Evolutionary conservation across 331 rosid species (phyloP).

Genomic region (Saraca asoca): DNA sequence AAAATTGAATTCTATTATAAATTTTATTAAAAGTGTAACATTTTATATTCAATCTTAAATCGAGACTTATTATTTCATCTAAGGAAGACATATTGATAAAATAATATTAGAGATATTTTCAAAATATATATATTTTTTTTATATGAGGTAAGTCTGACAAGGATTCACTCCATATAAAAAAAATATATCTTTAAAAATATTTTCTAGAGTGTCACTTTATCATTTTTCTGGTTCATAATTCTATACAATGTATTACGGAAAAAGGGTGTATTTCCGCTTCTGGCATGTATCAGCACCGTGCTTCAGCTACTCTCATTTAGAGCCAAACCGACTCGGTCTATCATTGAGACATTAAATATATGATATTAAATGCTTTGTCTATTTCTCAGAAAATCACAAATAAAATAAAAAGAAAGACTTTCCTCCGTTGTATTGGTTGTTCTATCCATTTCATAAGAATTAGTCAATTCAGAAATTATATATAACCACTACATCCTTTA

Average conservation of each 20-base stretch:
- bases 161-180: too few relatives aligned
- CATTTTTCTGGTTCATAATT: too few relatives aligned
- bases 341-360: not conserved
- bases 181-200: too few relatives aligned
- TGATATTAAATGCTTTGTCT: conserved; percentile 9
- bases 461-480: not conserved
- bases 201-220: too few relatives aligned
- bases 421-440: conserved; percentile 13
- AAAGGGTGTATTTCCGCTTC: not conserved
- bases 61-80: too few relatives aligned
- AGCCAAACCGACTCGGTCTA: conserved; percentile 1
- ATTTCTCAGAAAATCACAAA: conserved; percentile 3
- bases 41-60: not conserved
- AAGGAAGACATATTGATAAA: too few relatives aligned
- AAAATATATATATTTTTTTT: too few relatives aligned
- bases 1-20: too few relatives aligned
- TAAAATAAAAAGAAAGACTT: not conserved
- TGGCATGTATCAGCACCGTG: not conserved
- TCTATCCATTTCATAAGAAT: conserved; percentile 27
- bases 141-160: too few relatives aligned
- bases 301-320: conserved; percentile 12
- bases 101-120: too few relatives aligned
- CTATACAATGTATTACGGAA: not conserved
- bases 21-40: too few relatives aligned
- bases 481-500: too few relatives aligned